Evolutionary conservation across 805 yeast genomes (phyloP).

Genomic region (Candida maltosa): DNA sequence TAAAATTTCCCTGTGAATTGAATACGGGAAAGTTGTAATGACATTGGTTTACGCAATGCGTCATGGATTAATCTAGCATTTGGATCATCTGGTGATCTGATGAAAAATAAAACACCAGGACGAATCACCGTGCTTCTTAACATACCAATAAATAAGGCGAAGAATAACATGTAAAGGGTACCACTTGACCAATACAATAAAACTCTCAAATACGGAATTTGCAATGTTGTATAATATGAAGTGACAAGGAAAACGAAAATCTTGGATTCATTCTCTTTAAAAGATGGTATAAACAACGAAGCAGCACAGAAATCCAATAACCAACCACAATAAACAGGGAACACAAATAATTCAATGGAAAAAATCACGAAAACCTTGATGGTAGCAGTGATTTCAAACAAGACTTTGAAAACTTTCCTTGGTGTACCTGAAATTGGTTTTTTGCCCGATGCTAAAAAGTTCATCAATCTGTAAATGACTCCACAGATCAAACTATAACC

Average conservation of each 20-base stretch:
- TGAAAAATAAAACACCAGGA: slow-evolving; percentile 86
- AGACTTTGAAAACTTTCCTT: slow-evolving; percentile 47
- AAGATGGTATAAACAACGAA: slow-evolving; percentile 44
- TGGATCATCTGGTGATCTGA: slow-evolving; percentile 93
- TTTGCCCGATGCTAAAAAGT: slow-evolving; percentile 21
- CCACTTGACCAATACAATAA: slow-evolving; percentile 64
- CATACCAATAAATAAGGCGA: slow-evolving; percentile 87
- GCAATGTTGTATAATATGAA: slow-evolving; percentile 15
- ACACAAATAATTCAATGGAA: slow-evolving; percentile 73
- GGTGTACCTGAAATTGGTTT: slow-evolving; percentile 49
- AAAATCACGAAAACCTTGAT: slow-evolving; percentile 74
- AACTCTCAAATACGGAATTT: slow-evolving; percentile 17
- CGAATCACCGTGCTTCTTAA: slow-evolving; percentile 69
- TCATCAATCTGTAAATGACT: slow-evolving; percentile 26
- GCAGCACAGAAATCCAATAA: slow-evolving; percentile 66
- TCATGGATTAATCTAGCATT: slow-evolving; percentile 83
- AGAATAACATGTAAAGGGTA: slow-evolving; percentile 79
- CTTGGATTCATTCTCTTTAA: slow-evolving; percentile 7
- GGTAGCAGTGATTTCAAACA: slow-evolving; percentile 58
- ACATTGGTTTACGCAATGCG: slow-evolving; percentile 74
- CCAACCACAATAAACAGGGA: slow-evolving; percentile 85
- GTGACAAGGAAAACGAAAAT: slow-evolving; percentile 20
- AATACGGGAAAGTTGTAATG: slow-evolving; percentile 69
- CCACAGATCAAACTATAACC: slow-evolving; percentile 30
- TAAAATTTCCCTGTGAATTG: slow-evolving; percentile 72